Evolutionary conservation across 2,329 filamentous ascomycete species (phyloP).

Genomic region (Ustulina deusta): DNA sequence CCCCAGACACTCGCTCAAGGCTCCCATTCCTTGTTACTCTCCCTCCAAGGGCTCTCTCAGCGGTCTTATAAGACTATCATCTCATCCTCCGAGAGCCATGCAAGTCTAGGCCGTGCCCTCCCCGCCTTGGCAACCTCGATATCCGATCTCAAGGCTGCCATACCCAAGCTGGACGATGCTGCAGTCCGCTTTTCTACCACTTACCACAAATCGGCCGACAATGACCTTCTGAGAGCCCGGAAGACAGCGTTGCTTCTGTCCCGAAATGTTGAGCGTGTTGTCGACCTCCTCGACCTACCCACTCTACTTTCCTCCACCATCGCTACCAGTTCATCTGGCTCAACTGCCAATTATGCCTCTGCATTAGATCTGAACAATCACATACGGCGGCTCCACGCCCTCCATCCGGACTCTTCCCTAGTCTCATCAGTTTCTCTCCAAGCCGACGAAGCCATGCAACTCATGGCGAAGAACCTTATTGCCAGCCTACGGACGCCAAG

Average conservation of each 20-base stretch:
- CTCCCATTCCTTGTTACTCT: slow-evolving; percentile 82
- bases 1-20: slow-evolving; percentile 82
- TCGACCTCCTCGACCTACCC: slow-evolving; percentile 91
- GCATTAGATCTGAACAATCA: slow-evolving; percentile 94
- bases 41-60: slow-evolving; percentile 88
- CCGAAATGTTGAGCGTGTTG: slow-evolving; percentile 87
- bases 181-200: slow-evolving; percentile 84
- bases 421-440: slow-evolving; percentile 79
- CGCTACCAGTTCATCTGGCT: slow-evolving; percentile 63
- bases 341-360: slow-evolving; percentile 82
- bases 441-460: slow-evolving; percentile 87
- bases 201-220: slow-evolving; percentile 80
- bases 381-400: slow-evolving; percentile 83
- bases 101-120: slow-evolving; percentile 78
- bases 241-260: slow-evolving; percentile 84
- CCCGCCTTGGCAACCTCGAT: slow-evolving; percentile 75
- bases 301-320: slow-evolving; percentile 85
- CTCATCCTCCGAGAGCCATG: slow-evolving; percentile 80
- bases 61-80: slow-evolving; percentile 89
- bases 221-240: slow-evolving; percentile 76
- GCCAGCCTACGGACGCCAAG: slow-evolving; percentile 78
- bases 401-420: slow-evolving; percentile 84
- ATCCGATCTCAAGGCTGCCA: slow-evolving; percentile 73
- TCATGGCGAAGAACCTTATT: slow-evolving; percentile 88
- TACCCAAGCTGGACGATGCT: slow-evolving; percentile 83